Conservation (phyloP, 2,329 filamentous ascomycete genomes). For the Zymoseptoria passerinii region DNA sequence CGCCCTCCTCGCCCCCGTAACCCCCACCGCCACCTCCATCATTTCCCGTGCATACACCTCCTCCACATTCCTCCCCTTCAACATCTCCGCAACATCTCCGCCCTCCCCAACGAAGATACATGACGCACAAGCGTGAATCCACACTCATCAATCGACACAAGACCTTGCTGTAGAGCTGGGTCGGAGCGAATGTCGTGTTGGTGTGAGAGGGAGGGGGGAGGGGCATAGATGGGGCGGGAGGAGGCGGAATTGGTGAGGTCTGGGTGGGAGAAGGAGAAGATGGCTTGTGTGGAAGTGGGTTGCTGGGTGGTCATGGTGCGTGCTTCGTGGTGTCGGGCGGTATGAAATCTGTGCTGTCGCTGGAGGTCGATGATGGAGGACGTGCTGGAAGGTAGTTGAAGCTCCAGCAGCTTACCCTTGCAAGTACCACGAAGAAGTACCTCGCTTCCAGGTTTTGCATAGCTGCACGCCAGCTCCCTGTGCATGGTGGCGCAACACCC, state of each 20-base stretch:
- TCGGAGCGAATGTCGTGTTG: slow-evolving; percentile 11
- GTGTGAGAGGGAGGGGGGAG: slow-evolving; percentile 8
- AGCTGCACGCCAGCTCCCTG: no score
- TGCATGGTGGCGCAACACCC: not conserved
- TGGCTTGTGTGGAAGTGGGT: not conserved
- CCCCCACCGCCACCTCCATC: slow-evolving; percentile 7
- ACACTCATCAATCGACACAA: slow-evolving; percentile 10
- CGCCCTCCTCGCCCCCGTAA: slow-evolving; percentile 12
- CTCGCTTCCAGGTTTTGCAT: no score
- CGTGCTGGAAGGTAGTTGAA: no score
- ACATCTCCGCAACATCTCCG: slow-evolving; percentile 3
- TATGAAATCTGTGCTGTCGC: no score
- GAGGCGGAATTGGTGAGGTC: slow-evolving; percentile 10
- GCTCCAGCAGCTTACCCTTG: no score
- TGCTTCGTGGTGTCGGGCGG: not conserved
- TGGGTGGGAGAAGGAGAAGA: slow-evolving; percentile 14
- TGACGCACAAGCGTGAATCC: slow-evolving; percentile 12
- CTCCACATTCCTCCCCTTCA: slow-evolving; percentile 11
- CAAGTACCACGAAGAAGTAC: no score
- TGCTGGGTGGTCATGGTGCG: not conserved
- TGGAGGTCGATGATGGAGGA: no score
- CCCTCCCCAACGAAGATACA: not conserved
- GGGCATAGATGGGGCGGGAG: slow-evolving; percentile 10
- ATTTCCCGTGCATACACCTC: slow-evolving; percentile 9
- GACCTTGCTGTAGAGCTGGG: slow-evolving; percentile 6